A percentile compares a stretch with the other conserved stretches of the same genome.
Conservation (phyloP, 2,329 filamentous ascomycete species). For the Phialemoniopsis sp. region DNA sequence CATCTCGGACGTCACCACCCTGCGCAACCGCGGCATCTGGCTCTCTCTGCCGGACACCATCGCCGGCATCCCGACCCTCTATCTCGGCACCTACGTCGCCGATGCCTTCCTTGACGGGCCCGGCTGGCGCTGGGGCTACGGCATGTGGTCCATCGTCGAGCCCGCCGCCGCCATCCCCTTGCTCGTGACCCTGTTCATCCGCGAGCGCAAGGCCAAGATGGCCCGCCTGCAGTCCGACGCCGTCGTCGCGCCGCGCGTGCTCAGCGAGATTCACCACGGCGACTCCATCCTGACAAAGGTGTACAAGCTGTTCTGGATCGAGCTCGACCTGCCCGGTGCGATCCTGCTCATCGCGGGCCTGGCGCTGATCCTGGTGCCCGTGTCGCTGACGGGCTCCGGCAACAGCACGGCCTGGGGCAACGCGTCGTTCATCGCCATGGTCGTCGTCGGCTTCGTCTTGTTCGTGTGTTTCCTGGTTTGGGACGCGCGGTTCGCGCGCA, state of each 20-base stretch:
- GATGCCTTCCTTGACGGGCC: constrained; percentile 40
- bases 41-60: constrained; percentile 50
- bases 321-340: constrained; percentile 27
- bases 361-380: constrained; percentile 43
- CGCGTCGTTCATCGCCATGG: constrained; percentile 27
- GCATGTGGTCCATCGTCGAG: constrained; percentile 57
- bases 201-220: constrained; percentile 56
- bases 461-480: constrained; percentile 43
- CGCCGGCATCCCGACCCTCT: constrained; percentile 23
- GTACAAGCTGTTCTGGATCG: constrained; percentile 16
- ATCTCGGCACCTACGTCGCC: constrained; percentile 21
- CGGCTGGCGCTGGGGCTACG: constrained; percentile 61
- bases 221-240: constrained; percentile 32
- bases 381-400: constrained; percentile 29
- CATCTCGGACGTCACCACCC: constrained; percentile 56
- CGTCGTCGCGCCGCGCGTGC: too few species aligned
- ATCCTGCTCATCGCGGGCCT: constrained; percentile 38
- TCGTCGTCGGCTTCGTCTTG: constrained; percentile 30
- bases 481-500: constrained; percentile 28
- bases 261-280: too few species aligned
- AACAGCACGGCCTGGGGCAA: constrained; percentile 24
- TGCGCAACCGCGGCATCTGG: constrained; percentile 57
- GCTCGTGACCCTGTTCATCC: constrained; percentile 46
- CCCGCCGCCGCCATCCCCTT: constrained; percentile 52
- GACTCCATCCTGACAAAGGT: too few species aligned